phyloP scores from a whole-genome alignment of 176 grass and related monocot genomes.

The Themeda triandra region DNA sequence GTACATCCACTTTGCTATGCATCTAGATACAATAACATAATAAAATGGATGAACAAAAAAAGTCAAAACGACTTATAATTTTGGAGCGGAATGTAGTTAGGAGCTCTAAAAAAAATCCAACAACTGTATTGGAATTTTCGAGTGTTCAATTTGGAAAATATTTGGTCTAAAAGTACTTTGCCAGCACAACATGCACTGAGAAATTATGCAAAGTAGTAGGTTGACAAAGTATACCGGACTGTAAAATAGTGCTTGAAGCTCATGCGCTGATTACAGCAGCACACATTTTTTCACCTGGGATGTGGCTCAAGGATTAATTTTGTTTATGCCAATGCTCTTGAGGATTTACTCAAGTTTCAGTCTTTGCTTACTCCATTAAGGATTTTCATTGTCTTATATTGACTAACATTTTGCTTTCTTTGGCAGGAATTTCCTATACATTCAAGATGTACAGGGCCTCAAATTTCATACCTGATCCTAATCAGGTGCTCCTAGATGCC shows the following conservation, averaged over 20 bases:
- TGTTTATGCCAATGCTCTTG: neutral
- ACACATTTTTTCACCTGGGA: neutral
- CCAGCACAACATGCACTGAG: neutral
- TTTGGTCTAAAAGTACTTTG: neutral
- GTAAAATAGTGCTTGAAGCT: conserved; percentile 1
- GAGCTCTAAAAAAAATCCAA: neutral
- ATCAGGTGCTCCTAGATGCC: conserved; percentile 74
- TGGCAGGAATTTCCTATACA: conserved; percentile 21
- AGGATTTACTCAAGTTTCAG: neutral
- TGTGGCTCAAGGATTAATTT: conserved; percentile 7
- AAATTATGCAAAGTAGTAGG: neutral
- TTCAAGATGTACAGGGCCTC: conserved; percentile 45
- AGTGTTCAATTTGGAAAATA: neutral
- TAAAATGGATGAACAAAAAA: no score
- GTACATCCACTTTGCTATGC: no score
- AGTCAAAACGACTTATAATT: no score
- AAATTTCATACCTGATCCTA: conserved; percentile 43
- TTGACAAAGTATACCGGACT: neutral
- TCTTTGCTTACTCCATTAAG: conserved; percentile 1
- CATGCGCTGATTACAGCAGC: neutral
- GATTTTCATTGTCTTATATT: neutral
- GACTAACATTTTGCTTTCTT: conserved; percentile 17
- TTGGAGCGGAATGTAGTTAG: no score
- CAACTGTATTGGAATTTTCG: neutral
- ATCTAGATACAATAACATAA: no score